A percentile compares a stretch with the other conserved stretches of the same genome.
These are phyloP conservation scores for Auxenochlorella pyrenoidosa DNA, from an alignment of 139 green algal species.

Conservation along the genomic window DNA sequence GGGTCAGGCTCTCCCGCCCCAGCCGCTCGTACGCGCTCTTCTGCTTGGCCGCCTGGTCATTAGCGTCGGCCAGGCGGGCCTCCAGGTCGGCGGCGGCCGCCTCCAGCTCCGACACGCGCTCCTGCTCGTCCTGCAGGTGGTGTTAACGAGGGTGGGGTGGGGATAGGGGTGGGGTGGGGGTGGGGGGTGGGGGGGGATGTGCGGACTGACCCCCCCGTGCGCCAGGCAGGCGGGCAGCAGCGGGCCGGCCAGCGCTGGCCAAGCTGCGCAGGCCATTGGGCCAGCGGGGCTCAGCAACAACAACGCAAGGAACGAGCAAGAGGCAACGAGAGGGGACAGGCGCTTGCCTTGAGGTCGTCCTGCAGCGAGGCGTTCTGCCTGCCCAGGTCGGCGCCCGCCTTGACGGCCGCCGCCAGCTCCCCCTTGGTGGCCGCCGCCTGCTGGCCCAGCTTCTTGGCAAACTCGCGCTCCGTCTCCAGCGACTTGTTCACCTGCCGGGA, in stretches of 20 bases:
- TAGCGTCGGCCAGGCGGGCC: conserved; percentile 27
- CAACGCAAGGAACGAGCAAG: too few relatives aligned
- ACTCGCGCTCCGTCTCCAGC: conserved; percentile 25
- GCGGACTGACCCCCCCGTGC: too few relatives aligned
- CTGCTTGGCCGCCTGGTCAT: conserved; percentile 22
- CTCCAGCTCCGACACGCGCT: conserved; percentile 38
- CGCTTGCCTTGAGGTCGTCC: conserved; percentile 12
- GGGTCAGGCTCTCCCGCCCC: conserved; percentile 46
- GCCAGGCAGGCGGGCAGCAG: too few relatives aligned
- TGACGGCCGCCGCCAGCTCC: conserved; percentile 24
- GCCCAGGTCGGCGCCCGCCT: not conserved
- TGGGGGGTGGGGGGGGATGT: too few relatives aligned
- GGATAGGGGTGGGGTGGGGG: not conserved
- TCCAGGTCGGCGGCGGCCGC: conserved; percentile 25
- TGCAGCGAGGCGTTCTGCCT: conserved; percentile 22
- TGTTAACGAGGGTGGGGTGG: not conserved
- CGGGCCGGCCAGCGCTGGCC: too few relatives aligned
- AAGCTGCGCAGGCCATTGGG: too few relatives aligned
- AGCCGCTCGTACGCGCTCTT: conserved; percentile 27
- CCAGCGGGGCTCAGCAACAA: too few relatives aligned
- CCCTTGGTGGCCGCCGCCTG: conserved; percentile 22
- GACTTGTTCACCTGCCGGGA: conserved; percentile 19
- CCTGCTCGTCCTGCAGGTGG: conserved; percentile 6
- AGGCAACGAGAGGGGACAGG: too few relatives aligned
- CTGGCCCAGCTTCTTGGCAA: conserved; percentile 27